Conservation (phyloP, 2,329 filamentous ascomycete genomes). For the Aureobasidium zeae region DNA sequence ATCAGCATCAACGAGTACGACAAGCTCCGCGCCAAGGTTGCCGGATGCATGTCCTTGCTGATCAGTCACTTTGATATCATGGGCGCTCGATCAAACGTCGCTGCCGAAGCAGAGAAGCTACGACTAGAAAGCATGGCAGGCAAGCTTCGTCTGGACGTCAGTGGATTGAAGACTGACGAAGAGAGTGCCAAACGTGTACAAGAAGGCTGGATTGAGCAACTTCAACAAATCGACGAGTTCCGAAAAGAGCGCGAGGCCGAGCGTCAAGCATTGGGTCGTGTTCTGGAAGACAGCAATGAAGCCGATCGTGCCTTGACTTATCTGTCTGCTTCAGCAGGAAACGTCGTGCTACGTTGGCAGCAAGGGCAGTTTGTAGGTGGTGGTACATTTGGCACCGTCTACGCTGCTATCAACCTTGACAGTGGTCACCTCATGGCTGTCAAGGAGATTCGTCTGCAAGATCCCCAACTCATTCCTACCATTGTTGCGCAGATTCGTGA, state of each 20-base stretch:
- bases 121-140: slow-evolving; percentile 70
- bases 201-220: slow-evolving; percentile 62
- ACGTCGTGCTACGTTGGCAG: slow-evolving; percentile 94
- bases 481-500: slow-evolving; percentile 91
- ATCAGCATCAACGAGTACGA: slow-evolving; percentile 83
- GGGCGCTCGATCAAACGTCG: slow-evolving; percentile 86
- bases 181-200: slow-evolving; percentile 68
- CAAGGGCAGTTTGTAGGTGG: slow-evolving; percentile 97
- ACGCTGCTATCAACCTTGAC: slow-evolving; percentile 94
- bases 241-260: slow-evolving; percentile 75
- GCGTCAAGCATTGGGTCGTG: slow-evolving; percentile 76
- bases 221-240: slow-evolving; percentile 67
- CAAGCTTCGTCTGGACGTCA: slow-evolving; percentile 70
- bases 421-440: slow-evolving; percentile 96
- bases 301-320: slow-evolving; percentile 91
- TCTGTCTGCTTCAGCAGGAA: slow-evolving; percentile 86
- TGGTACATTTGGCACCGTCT: slow-evolving; percentile 94
- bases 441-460: slow-evolving; percentile 94
- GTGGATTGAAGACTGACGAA: slow-evolving; percentile 66
- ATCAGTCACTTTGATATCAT: slow-evolving; percentile 99
- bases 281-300: slow-evolving; percentile 90
- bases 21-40: slow-evolving; percentile 74
- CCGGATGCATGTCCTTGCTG: slow-evolving; percentile 91
- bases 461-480: slow-evolving; percentile 89
- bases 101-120: slow-evolving; percentile 88